Evolutionary conservation across 1,284 basidiomycete genomes (phyloP).

Genomic region (Phellopilus nigrolimitatus): DNA sequence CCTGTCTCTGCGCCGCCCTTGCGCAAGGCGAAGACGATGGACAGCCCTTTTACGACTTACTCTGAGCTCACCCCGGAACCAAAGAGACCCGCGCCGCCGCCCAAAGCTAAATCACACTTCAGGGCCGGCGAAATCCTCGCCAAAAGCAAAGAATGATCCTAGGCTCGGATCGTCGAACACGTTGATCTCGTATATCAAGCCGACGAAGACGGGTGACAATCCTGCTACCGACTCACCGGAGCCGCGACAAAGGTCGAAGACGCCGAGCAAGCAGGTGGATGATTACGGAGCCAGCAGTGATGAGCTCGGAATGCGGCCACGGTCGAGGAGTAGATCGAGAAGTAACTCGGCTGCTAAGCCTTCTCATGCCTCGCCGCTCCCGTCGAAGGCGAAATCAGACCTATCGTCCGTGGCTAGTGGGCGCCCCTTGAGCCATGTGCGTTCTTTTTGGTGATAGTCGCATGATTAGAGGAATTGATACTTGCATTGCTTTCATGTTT

Average conservation of each 20-base stretch:
- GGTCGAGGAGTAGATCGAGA: constrained; percentile 5
- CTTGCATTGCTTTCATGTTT: constrained; percentile 37
- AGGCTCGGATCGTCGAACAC: constrained; percentile 45
- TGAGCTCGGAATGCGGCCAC: constrained; percentile 51
- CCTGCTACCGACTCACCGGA: constrained; percentile 25
- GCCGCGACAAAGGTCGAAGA: constrained; percentile 20
- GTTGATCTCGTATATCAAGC: constrained; percentile 48
- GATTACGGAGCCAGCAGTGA: constrained; percentile 37
- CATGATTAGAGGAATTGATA: constrained; percentile 20
- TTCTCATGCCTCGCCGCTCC: constrained; percentile 22
- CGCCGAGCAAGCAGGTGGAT: constrained; percentile 19
- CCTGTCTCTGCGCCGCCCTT: constrained; percentile 21
- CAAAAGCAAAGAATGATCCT: constrained; percentile 20
- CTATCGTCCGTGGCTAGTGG: constrained; percentile 37
- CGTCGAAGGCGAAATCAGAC: constrained; percentile 28
- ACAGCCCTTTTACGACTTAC: background rate
- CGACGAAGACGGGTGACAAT: constrained; percentile 44
- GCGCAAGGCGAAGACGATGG: constrained; percentile 18
- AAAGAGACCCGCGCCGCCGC: constrained; percentile 4
- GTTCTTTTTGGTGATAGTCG: constrained; percentile 63
- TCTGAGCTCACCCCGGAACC: constrained; percentile 1
- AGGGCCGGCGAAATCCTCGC: constrained; percentile 12
- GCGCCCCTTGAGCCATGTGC: constrained; percentile 75
- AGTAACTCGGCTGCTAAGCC: constrained; percentile 25
- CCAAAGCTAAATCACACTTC: constrained; percentile 6